Conservation (phyloP, 352 stramenopile genomes). For the Pythium myriotylum region DNA sequence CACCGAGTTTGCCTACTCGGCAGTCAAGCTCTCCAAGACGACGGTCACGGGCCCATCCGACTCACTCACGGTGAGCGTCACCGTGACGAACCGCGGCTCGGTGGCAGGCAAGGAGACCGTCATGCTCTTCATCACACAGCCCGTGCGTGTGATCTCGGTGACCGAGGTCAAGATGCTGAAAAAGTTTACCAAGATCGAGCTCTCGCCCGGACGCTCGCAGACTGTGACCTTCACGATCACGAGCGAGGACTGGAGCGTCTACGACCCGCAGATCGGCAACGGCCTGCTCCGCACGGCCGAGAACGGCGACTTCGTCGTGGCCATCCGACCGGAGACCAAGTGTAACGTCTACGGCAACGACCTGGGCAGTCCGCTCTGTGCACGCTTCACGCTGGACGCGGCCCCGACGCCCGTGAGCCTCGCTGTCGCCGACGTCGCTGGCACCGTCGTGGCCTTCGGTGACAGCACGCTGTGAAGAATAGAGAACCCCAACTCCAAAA, state of each 20-base stretch:
- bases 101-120: conserved; percentile 34
- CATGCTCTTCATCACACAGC: conserved; percentile 39
- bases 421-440: neutral
- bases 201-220: conserved; percentile 35
- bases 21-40: conserved; percentile 29
- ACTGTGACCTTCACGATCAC: conserved; percentile 45
- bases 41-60: conserved; percentile 4
- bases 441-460: conserved; percentile 17
- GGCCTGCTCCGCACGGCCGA: conserved; percentile 41
- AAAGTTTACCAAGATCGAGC: conserved; percentile 50
- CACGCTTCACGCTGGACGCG: conserved; percentile 15
- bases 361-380: conserved; percentile 10
- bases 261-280: conserved; percentile 50
- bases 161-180: conserved; percentile 41
- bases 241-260: conserved; percentile 42
- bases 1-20: conserved; percentile 53
- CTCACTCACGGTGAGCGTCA: conserved; percentile 17
- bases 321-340: conserved; percentile 48
- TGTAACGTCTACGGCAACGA: conserved; percentile 34
- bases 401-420: neutral
- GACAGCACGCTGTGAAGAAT: neutral
- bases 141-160: conserved; percentile 20
- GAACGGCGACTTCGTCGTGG: conserved; percentile 47
- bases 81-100: conserved; percentile 32
- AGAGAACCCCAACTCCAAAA: no score